Evolutionary conservation across 345 rosid species (phyloP).

Genomic region (Eucalyptus fibrosa): DNA sequence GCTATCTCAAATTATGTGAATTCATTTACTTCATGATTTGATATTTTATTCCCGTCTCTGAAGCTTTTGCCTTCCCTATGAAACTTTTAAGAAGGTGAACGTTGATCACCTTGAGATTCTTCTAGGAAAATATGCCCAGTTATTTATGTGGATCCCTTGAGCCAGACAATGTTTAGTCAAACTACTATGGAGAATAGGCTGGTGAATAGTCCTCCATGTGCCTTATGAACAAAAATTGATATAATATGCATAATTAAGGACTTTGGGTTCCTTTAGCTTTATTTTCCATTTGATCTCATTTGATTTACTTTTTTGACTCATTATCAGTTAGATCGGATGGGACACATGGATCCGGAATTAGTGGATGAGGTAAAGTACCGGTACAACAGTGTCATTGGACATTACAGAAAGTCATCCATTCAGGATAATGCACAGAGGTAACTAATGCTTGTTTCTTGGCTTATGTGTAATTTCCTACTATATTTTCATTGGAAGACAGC

Average conservation of each 20-base stretch:
- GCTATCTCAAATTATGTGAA: neutral
- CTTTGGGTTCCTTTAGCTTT: neutral
- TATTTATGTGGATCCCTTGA: neutral
- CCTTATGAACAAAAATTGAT: neutral
- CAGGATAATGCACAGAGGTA: conserved; percentile 94
- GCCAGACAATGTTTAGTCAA: neutral
- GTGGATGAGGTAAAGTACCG: conserved; percentile 82
- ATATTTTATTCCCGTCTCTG: neutral
- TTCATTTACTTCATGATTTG: neutral
- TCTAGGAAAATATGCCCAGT: neutral
- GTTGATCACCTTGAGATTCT: neutral
- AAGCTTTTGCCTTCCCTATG: neutral
- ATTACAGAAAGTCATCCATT: conserved; percentile 89
- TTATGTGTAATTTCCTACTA: neutral
- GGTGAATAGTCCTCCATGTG: neutral
- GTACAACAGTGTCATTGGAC: conserved; percentile 62
- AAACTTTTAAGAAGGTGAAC: neutral
- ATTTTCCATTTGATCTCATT: neutral
- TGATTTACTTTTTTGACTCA: conserved; percentile 1
- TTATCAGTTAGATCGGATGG: conserved; percentile 70
- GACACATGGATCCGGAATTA: conserved; percentile 58
- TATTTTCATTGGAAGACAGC: neutral
- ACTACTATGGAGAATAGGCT: neutral
- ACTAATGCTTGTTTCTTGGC: neutral
- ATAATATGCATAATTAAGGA: neutral